Evolutionary conservation across 2,329 filamentous ascomycete genomes (phyloP), one percentile per base, ranked within the genome.

Genomic region (Ophiostoma perfectum): DNA sequence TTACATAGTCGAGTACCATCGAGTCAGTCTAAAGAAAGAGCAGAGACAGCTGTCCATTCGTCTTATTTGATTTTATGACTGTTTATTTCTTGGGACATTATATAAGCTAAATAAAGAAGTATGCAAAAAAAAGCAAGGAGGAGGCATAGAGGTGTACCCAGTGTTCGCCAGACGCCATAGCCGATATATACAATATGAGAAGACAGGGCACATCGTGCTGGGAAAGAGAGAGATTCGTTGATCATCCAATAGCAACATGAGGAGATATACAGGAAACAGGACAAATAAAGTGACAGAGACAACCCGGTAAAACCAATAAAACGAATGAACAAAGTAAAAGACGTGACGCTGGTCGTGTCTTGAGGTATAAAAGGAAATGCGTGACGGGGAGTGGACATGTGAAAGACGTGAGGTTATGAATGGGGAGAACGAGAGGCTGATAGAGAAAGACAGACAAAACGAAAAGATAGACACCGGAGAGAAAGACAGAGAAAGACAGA

Each of bases 301-400:
- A 62, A 52, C 42, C 55, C 18, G 27, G 42, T 60, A 27, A 62
- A 66, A 64, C 7, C 47, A 58, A 64, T 14, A 1, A 68, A 7
- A 14, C 38, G 6, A 14, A 39, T 0, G 5, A 47, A 64, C 42
- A 12, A 38, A 38, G 27, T 27, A 36, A 12, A 47, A 64, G 63
- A 64, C 41, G 63, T 63, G 60, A 63, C 16, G 58, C 58, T 62
- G 58, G 58, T 16, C 38, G 58, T 62, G 39, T 18, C 45, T 5
- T 9, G 27, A 64, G 42, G n/a, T 64, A 64, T 44, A 64, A 27
- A 64, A 64, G 42, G 42, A 64, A 45, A 64, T 18, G 27, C 27
- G 27, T n/a, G 39, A 63, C 36, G 42, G 39, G 36, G 52, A 4
- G 39, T 16, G 58, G 27, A 62, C 11, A 36, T 41, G 36, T 42